A percentile compares a stretch with the other conserved stretches of the same genome.
phyloP scores from a whole-genome alignment of 129 eudicot genomes.

The Chrysanthemum seticuspe region DNA sequence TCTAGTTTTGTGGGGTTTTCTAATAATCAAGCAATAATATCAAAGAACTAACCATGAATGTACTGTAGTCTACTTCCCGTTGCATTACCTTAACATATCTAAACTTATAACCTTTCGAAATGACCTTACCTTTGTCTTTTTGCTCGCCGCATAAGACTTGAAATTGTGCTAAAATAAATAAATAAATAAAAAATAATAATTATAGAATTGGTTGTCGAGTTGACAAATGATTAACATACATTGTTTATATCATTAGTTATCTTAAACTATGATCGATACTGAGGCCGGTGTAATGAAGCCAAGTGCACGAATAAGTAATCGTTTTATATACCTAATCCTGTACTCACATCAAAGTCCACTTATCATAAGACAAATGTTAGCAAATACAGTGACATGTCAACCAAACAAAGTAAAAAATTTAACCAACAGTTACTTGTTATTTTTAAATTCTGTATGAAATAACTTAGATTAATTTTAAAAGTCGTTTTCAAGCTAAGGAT shows the following conservation, averaged over 20 bases:
- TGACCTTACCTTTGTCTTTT: not conserved
- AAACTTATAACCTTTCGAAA: no score
- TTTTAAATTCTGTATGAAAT: no score
- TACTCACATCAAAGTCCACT: constrained; percentile 11
- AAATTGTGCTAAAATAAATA: constrained; percentile 2
- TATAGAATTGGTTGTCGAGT: constrained; percentile 12
- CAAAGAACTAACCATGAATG: no score
- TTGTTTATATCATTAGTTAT: not conserved
- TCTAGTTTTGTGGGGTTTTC: no score
- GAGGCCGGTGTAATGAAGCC: constrained; percentile 32
- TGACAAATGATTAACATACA: constrained; percentile 28
- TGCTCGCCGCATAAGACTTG: not conserved
- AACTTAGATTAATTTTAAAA: no score
- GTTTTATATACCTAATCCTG: constrained; percentile 12
- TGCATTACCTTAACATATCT: not conserved
- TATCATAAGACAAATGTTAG: not conserved
- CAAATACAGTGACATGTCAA: not conserved
- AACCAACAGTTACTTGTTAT: no score
- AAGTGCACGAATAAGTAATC: constrained; percentile 25
- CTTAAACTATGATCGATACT: constrained; percentile 8
- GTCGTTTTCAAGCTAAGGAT: no score
- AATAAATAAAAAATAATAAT: not conserved
- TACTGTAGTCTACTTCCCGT: not conserved
- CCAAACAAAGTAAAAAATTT: not conserved
- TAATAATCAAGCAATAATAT: no score